These are phyloP conservation scores for Tricholoma flavovirens DNA, from an alignment of 768 basidiomycete species.

Conservation along the genomic window DNA sequence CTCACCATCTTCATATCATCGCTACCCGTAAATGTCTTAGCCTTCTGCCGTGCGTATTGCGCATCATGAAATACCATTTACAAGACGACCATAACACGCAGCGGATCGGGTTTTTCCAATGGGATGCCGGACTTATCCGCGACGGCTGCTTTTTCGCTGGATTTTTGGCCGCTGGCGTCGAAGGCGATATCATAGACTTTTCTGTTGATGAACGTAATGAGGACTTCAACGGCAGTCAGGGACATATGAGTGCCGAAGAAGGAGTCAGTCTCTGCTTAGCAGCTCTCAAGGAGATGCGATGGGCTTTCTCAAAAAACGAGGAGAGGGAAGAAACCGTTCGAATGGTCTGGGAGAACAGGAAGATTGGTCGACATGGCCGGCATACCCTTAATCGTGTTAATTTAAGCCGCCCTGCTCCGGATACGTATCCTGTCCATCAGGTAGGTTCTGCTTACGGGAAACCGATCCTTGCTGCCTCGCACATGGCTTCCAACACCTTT, in stretches of 20 bases:
- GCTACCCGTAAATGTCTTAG: slow-evolving; percentile 47
- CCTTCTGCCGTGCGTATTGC: slow-evolving; percentile 45
- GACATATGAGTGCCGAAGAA: slow-evolving; percentile 34
- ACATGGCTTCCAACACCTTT: slow-evolving; percentile 16
- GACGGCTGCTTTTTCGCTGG: slow-evolving; percentile 91
- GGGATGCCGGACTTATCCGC: slow-evolving; percentile 80
- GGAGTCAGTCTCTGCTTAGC: slow-evolving; percentile 54
- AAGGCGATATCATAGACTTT: slow-evolving; percentile 35
- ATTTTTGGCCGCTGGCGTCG: slow-evolving; percentile 63
- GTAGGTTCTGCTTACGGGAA: slow-evolving; percentile 9
- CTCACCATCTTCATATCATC: slow-evolving; percentile 40
- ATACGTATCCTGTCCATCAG: slow-evolving; percentile 8
- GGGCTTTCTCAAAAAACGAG: slow-evolving; percentile 72
- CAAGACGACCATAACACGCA: slow-evolving; percentile 24
- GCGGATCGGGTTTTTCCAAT: slow-evolving; percentile 58
- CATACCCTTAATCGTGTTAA: slow-evolving; percentile 8
- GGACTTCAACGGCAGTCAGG: slow-evolving; percentile 21
- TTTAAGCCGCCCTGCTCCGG: slow-evolving; percentile 4
- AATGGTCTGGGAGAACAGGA: slow-evolving; percentile 44
- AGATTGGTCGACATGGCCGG: slow-evolving; percentile 22
- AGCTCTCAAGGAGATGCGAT: slow-evolving; percentile 77
- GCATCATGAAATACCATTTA: slow-evolving; percentile 47
- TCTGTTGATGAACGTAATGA: slow-evolving; percentile 29
- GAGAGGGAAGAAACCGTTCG: slow-evolving; percentile 63
- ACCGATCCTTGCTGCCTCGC: slow-evolving; percentile 11